Percentiles rank a stretch among this genome's conserved stretches.
Conservation (phyloP, 768 basidiomycete genomes). For the Gelatoporia subvermispora region DNA sequence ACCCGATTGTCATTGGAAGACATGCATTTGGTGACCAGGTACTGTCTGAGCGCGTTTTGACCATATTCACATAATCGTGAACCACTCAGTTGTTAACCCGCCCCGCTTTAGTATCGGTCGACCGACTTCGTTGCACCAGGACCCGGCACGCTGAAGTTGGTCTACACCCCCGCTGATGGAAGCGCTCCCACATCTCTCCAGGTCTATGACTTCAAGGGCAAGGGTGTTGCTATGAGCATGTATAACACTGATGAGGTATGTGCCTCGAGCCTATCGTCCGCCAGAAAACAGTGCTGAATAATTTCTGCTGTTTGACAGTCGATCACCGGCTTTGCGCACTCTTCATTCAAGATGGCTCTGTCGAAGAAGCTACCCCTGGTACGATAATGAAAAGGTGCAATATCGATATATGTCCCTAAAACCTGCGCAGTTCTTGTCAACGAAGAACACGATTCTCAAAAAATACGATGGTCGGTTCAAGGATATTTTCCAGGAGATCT, state of each 20-base stretch:
- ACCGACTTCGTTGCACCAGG: constrained; percentile 92
- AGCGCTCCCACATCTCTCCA: constrained; percentile 61
- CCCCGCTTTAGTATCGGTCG: constrained; percentile 67
- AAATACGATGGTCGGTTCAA: constrained; percentile 99
- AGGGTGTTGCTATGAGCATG: constrained; percentile 94
- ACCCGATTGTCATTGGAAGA: constrained; percentile 94
- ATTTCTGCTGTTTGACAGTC: constrained; percentile 43
- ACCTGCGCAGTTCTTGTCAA: constrained; percentile 78
- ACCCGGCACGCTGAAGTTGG: constrained; percentile 88
- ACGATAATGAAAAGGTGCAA: constrained; percentile 10
- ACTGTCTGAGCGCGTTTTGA: constrained; percentile 12
- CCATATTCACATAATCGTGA: background rate
- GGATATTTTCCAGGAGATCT: constrained; percentile 98
- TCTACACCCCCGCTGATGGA: constrained; percentile 82
- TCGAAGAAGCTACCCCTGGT: constrained; percentile 74
- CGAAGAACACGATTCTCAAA: constrained; percentile 96
- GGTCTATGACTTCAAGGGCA: constrained; percentile 91
- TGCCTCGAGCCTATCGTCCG: background rate
- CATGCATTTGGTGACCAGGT: constrained; percentile 98
- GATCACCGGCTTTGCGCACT: constrained; percentile 92
- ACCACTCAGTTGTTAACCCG: no score
- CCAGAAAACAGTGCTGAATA: background rate
- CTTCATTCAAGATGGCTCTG: constrained; percentile 95
- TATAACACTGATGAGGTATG: constrained; percentile 94
- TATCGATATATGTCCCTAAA: background rate